phyloP scores from a whole-genome alignment of 257 asterid species.

The Avicennia marina region DNA sequence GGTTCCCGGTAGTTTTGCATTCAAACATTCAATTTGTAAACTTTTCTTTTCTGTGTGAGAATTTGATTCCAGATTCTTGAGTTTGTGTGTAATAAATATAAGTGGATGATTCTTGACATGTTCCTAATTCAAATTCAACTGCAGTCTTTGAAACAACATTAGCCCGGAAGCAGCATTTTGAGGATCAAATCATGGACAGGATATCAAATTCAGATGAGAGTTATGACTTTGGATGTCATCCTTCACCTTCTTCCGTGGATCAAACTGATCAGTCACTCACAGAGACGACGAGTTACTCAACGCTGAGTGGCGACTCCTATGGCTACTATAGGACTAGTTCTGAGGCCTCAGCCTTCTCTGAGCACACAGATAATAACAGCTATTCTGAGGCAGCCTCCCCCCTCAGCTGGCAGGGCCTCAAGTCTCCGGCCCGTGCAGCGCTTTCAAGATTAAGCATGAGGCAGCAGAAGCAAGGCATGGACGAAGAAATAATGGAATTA shows the following conservation, averaged over 20 bases:
- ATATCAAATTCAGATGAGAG: constrained; percentile 42
- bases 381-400: constrained; percentile 59
- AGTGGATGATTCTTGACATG: constrained; percentile 15
- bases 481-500: constrained; percentile 53
- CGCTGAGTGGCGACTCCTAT: constrained; percentile 51
- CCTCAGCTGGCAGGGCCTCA: constrained; percentile 56
- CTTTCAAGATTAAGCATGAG: constrained; percentile 68
- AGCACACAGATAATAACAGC: constrained; percentile 54
- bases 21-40: constrained; percentile 26
- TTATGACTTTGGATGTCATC: constrained; percentile 46
- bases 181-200: constrained; percentile 48
- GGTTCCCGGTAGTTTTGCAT: constrained; percentile 37
- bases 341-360: constrained; percentile 60
- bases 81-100: constrained; percentile 12
- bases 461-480: constrained; percentile 46
- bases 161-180: too few species aligned
- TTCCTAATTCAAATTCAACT: neutral
- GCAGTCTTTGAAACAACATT: too few species aligned
- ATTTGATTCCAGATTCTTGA: constrained; percentile 23
- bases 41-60: neutral
- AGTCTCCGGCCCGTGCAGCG: constrained; percentile 60
- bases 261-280: constrained; percentile 48
- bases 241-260: constrained; percentile 48
- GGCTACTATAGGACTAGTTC: constrained; percentile 62
- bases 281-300: constrained; percentile 40